Evolutionary conservation across 2,329 filamentous ascomycete genomes (phyloP), one percentile per base, ranked within the genome.

Genomic region (Colletotrichum truncatum): DNA sequence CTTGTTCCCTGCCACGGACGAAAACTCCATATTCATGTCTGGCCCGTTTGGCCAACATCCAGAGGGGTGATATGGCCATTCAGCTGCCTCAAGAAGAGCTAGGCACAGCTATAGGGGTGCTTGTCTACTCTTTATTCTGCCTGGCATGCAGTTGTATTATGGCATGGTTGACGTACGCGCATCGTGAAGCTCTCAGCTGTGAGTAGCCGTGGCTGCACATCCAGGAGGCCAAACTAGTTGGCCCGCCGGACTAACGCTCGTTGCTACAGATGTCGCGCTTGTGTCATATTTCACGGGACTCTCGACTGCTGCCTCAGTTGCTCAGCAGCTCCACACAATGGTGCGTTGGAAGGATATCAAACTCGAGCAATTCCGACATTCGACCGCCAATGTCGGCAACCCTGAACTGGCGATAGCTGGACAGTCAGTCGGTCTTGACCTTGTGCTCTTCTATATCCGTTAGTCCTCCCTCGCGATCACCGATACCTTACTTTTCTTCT

Each of bases 401-500:
- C 79, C 81, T 6, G 80, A 81, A 48, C 67, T 84, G 10, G 78
- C 77, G 30, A 74, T 84, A 49, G 75, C 80, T 8, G 80, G 81
- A 14, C 73, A 75, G 10, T 80, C 81, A 5, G 73, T 74, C 6
- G 78, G 77, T 4, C 41, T 80, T 4, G 82, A 84, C 56, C 72
- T 80, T 6, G 73, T 77, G 0, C 71, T 85, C 3, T 85, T 80
- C 67, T 84, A 81, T 61, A 83, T 85, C 64, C 83, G 82, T 84
- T 72, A 53, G 81, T 74, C 14, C 3, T 18, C 25, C 25, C 11
- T 3, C 28, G 36, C 28, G 36, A 23, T 2, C 7, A 11, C n/a
- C 1, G 4, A 1, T 3, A 9, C n/a, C n/a, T n/a, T 6, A 14
- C 21, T 4, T 4, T 16, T 11, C 30, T 10, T 45, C 68, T 71